phyloP scores from a whole-genome alignment of 176 grass and related monocot genomes.

The Poa annua region DNA sequence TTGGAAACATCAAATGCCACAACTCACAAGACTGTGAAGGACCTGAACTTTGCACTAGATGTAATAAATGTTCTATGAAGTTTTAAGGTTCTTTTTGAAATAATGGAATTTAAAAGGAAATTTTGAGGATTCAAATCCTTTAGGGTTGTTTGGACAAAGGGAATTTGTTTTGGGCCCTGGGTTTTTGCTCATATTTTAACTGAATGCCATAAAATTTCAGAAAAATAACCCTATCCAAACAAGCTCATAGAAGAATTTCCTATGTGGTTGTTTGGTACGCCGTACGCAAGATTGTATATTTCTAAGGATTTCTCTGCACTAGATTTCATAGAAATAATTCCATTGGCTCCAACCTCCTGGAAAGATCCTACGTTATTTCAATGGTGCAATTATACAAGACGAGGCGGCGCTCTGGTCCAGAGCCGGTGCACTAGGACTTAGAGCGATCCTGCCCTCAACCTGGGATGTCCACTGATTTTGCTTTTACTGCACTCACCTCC shows the following conservation, averaged over 20 bases:
- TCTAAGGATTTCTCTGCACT: neutral
- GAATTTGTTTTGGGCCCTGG: neutral
- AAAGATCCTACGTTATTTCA: neutral
- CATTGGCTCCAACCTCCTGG: neutral
- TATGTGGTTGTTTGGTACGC: neutral
- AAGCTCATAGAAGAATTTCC: constrained; percentile 4
- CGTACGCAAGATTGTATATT: neutral
- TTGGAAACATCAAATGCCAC: constrained; percentile 28
- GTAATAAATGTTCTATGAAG: constrained; percentile 21
- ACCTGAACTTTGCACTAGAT: constrained; percentile 18
- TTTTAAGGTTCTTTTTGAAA: neutral
- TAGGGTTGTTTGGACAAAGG: neutral
- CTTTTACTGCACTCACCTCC: no score
- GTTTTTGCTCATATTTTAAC: neutral
- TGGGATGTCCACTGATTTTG: no score
- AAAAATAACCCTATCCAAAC: constrained; percentile 1
- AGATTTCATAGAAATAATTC: neutral
- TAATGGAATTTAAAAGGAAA: neutral
- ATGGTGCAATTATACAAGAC: neutral
- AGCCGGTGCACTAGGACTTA: no score
- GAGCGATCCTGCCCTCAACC: no score
- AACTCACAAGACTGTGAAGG: constrained; percentile 31
- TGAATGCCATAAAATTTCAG: neutral
- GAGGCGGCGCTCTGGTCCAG: no score
- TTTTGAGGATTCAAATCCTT: constrained; percentile 1